Evolutionary conservation across 129 eudicot genomes (phyloP).

Genomic region (Heracleum sosnowskyi): DNA sequence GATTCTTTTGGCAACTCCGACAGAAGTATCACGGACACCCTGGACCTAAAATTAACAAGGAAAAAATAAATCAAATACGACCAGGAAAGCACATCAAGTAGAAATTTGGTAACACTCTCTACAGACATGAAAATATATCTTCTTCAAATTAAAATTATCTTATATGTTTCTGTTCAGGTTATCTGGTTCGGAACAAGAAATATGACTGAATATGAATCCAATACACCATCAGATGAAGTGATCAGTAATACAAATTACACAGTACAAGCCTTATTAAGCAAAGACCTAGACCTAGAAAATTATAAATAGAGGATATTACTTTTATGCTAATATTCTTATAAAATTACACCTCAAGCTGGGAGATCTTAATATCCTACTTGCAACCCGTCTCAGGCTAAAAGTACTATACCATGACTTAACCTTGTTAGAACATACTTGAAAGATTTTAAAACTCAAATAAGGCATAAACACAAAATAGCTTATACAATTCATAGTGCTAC

Average conservation of each 20-base stretch:
- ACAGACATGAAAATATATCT: background rate
- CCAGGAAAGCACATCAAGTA: background rate
- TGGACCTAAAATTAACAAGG: conserved; percentile 32
- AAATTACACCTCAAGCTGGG: background rate
- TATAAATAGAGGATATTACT: background rate
- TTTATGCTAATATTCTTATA: background rate
- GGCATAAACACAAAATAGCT: background rate
- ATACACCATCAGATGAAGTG: background rate
- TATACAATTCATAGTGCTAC: background rate
- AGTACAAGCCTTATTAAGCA: background rate
- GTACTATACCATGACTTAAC: background rate
- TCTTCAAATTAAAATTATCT: background rate
- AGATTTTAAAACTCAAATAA: background rate
- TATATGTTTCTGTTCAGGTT: background rate
- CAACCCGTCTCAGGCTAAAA: background rate
- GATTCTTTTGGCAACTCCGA: conserved; percentile 48
- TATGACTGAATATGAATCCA: background rate
- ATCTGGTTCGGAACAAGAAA: background rate
- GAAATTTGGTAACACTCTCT: too few species aligned
- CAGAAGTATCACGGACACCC: conserved; percentile 36
- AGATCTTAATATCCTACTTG: background rate
- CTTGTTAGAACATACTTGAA: background rate
- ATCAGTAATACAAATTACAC: background rate
- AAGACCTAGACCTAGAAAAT: conserved; percentile 1
- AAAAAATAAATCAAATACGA: background rate